These are phyloP conservation scores for Dunaliella primolecta DNA, from an alignment of 139 green algal species.

Conservation along the genomic window DNA sequence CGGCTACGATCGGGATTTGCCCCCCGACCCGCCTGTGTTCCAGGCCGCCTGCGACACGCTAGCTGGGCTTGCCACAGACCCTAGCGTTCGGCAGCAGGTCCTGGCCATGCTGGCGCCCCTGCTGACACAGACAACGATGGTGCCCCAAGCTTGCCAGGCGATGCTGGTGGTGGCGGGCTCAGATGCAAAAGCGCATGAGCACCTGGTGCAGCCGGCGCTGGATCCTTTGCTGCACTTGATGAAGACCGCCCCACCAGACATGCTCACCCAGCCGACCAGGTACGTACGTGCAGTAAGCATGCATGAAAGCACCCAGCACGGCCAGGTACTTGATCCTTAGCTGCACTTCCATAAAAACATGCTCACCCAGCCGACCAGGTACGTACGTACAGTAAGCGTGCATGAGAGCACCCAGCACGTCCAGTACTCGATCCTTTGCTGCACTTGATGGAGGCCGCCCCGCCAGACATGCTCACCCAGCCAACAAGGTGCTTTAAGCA, in stretches of 20 bases:
- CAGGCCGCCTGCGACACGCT: slow-evolving; percentile 21
- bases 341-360: not conserved
- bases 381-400: too few species aligned
- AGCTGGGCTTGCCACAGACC: not conserved
- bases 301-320: not conserved
- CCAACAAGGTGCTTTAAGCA: not conserved
- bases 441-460: not conserved
- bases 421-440: not conserved
- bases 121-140: not conserved
- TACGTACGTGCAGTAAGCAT: too few species aligned
- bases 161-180: not conserved
- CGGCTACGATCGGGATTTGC: not conserved
- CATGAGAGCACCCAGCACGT: not conserved
- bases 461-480: not conserved
- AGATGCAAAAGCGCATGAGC: not conserved
- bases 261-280: not conserved
- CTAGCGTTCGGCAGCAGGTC: not conserved
- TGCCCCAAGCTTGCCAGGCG: not conserved
- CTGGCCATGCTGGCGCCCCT: not conserved
- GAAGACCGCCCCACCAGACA: not conserved
- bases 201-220: not conserved
- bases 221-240: not conserved
- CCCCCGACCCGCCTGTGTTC: not conserved
- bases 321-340: not conserved
- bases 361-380: not conserved